Base-by-base conservation (phyloP, 2,329 filamentous ascomycete genomes). In the Madurella mycetomatis region DNA sequence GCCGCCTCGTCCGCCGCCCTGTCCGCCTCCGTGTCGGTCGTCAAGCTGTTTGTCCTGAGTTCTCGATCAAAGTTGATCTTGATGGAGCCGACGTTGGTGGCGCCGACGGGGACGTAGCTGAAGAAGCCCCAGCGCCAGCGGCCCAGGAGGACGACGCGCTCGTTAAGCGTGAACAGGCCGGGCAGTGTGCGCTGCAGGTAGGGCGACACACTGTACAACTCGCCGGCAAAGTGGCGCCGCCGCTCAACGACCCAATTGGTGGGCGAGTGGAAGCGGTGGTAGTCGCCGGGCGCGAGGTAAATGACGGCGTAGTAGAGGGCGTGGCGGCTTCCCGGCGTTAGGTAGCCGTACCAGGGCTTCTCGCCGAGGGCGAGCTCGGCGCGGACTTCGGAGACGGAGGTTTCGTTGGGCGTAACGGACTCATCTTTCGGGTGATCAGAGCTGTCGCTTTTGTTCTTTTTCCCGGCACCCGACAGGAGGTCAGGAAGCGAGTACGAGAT, bases 101-200 rank as follows among this genome's bases (percentile, higher is more conserved):
- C 94, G 59, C 94, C 94, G 34, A 99, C 94, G 13, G 95, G 92
- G 0, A 90, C 92, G 73, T 91, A 96, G 62, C 86, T 88, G 78
- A 99, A 99, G 81, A 99, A 97, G 16, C 94, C 94, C 82, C 90
- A 95, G 53, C 92, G 87, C 94, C 94, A 99, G 55, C 91, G 83
- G 16, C 94, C 94, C 1, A 99, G 80, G 0, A 99, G 82, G 1
- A 95, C 94, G 19, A 99, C 90, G 51, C 94, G 86, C 74, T 99
- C 94, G 72, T 99, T 99, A 17, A 99, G 79, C 0, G 92, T 96
- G 75, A 99, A 99, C 1, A 99, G 83, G 1, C 92, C 92, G 0
- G 94, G 94, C 0, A 99, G 79, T 0, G 89, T 95, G 61, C 90
- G 87, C 70, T 96, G 92, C 12, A 99, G 81, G 71, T 96, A 99